Conservation (phyloP, 1,139 yeast genomes). For the Tardiomyces depauwii region DNA sequence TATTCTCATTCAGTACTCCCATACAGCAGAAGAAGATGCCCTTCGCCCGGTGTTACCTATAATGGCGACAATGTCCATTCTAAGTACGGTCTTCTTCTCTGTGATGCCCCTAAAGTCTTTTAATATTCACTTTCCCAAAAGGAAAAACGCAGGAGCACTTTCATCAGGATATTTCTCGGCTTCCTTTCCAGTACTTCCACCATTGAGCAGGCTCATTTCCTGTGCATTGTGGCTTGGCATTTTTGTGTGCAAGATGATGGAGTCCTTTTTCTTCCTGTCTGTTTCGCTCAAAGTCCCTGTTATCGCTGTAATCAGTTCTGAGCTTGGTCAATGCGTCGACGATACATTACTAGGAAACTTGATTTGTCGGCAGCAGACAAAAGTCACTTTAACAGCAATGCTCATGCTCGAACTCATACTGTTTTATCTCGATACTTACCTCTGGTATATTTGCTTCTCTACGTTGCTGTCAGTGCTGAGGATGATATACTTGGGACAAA, state of each 20-base stretch:
- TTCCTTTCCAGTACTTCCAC: background rate
- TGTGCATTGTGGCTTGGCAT: slow-evolving; percentile 56
- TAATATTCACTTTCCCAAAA: background rate
- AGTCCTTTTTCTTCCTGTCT: slow-evolving; percentile 73
- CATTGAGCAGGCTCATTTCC: slow-evolving; percentile 34
- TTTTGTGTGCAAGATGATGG: slow-evolving; percentile 60
- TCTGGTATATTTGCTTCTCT: slow-evolving; percentile 81
- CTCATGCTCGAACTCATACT: slow-evolving; percentile 56
- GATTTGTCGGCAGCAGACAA: slow-evolving; percentile 52
- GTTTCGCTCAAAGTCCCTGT: slow-evolving; percentile 72
- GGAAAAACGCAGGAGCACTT: background rate
- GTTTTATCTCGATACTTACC: slow-evolving; percentile 74
- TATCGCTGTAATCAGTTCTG: slow-evolving; percentile 49
- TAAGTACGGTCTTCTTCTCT: background rate
- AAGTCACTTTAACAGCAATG: slow-evolving; percentile 43
- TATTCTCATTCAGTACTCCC: background rate
- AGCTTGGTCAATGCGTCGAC: slow-evolving; percentile 51
- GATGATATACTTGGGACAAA: background rate
- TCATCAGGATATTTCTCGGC: background rate
- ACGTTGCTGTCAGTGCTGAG: slow-evolving; percentile 35
- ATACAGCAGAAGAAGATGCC: background rate
- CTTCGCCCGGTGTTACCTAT: background rate
- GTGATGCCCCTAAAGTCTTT: background rate
- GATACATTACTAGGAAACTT: slow-evolving; percentile 39
- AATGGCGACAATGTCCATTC: background rate